Base-by-base conservation (phyloP, 805 yeast genomes). In the Ascoidea asiatica region DNA sequence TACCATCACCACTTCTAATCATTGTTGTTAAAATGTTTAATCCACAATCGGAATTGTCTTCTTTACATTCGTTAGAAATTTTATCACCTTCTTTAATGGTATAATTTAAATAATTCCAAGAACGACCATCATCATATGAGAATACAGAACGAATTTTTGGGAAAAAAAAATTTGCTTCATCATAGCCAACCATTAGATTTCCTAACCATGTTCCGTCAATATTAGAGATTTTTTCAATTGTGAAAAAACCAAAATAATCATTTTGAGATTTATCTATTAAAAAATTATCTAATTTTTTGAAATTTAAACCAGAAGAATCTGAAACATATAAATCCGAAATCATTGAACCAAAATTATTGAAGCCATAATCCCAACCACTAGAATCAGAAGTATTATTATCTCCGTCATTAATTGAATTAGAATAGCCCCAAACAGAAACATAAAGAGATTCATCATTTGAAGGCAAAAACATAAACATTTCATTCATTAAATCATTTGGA, bases 151-250 rank as follows among this genome's bases (percentile, higher is more conserved):
- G 53, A 1, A 53, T 40, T 5, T 48, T 36, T 5, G 62, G 62
- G 4, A 35, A 18, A 4, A 42, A 48, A 5, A 49, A 43, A 21
- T 52, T 53, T 44, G 46, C 49, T 7, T 46, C 39, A 3, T 52
- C 52, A n/a, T 45, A 47, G 15, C 38, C 44, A 17, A 42, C 56
- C 52, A 50, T 57, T 33, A 54, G 45, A 52, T 72, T 73, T 7
- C 76, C 70, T 41, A 81, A 53, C 72, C 82, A 72, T 15, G 75
- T 69, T 7, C 88, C 89, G 47, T 79, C 84, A 21, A 77, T 64
- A 18, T 65, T 66, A 47, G 69, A 66, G 18, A 78, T 64, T 48
- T 69, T 70, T 36, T 64, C 65, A 18, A 72, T 56, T 18, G 60
- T 56, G 21, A 69, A 62, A 40, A 65, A 57, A 6, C 73, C 75